phyloP scores from a whole-genome alignment of 2,329 filamentous ascomycete species.

The Hysterium pulicare region DNA sequence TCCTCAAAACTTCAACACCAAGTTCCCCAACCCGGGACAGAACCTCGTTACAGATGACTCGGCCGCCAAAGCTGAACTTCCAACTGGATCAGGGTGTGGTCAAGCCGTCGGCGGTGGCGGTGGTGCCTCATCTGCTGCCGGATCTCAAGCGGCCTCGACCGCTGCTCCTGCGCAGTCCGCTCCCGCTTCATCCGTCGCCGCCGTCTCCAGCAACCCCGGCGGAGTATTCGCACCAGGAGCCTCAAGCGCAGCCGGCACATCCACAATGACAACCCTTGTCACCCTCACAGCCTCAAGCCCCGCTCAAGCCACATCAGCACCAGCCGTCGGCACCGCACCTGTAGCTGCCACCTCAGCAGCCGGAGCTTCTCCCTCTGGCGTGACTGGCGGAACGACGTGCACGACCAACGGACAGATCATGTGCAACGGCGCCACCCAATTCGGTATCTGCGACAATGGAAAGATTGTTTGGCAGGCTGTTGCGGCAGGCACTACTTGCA shows the following conservation, averaged over 20 bases:
- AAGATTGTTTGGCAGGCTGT: slow-evolving; percentile 40
- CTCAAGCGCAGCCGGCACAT: slow-evolving; percentile 15
- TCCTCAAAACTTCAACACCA: slow-evolving; percentile 51
- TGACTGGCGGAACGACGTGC: slow-evolving; percentile 14
- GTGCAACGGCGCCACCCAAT: slow-evolving; percentile 41
- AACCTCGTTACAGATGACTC: slow-evolving; percentile 46
- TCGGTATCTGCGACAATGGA: slow-evolving; percentile 44
- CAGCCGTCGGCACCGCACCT: slow-evolving; percentile 11
- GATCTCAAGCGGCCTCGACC: background rate
- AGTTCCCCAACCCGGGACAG: slow-evolving; percentile 65
- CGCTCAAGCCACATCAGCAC: slow-evolving; percentile 11
- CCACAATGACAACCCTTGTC: slow-evolving; percentile 28
- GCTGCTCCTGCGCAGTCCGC: slow-evolving; percentile 6
- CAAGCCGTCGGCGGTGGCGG: background rate
- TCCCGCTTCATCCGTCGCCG: slow-evolving; percentile 4
- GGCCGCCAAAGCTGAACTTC: slow-evolving; percentile 11
- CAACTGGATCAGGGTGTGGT: slow-evolving; percentile 21
- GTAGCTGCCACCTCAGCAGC: slow-evolving; percentile 12
- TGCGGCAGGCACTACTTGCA: slow-evolving; percentile 44
- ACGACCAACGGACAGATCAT: slow-evolving; percentile 35
- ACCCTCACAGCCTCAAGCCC: slow-evolving; percentile 21
- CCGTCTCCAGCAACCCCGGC: slow-evolving; percentile 15
- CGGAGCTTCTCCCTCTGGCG: slow-evolving; percentile 3
- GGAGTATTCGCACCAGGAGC: slow-evolving; percentile 33
- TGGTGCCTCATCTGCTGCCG: background rate